phyloP scores from a whole-genome alignment of 305 asterid genomes.

The Caryopteris hybrid region DNA sequence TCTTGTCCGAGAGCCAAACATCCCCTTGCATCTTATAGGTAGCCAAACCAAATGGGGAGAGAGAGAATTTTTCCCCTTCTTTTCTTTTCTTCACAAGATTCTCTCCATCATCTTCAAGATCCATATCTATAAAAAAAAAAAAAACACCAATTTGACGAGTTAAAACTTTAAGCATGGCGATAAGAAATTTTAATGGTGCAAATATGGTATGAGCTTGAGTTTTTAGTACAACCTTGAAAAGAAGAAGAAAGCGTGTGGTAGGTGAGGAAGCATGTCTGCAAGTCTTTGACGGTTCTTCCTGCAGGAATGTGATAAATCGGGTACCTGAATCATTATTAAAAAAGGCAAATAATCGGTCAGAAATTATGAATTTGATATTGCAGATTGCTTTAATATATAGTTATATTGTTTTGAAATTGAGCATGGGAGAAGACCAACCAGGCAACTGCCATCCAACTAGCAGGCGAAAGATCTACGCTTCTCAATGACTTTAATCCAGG shows the following conservation, averaged over 20 bases:
- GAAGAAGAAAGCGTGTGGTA: conserved; percentile 96
- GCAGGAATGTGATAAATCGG: conserved; percentile 97
- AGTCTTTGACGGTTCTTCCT: conserved; percentile 72
- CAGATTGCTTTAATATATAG: not conserved
- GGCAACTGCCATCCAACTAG: conserved; percentile 99
- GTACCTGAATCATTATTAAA: conserved; percentile 54
- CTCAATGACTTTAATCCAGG: conserved; percentile 85
- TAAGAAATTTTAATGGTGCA: too few species aligned
- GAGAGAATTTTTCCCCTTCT: conserved; percentile 54
- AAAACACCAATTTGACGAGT: not conserved
- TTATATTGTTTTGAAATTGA: not conserved
- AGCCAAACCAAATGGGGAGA: conserved; percentile 85
- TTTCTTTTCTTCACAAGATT: conserved; percentile 35
- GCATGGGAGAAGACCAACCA: conserved; percentile 45
- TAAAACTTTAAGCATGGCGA: too few species aligned
- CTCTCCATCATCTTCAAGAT: conserved; percentile 41
- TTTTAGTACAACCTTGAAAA: conserved; percentile 61
- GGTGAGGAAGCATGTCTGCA: conserved; percentile 93
- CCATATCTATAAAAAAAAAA: conserved; percentile 37
- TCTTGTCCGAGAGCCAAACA: conserved; percentile 66
- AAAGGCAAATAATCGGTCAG: conserved; percentile 5
- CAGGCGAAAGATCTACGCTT: conserved; percentile 98
- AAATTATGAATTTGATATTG: not conserved
- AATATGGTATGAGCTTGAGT: too few species aligned
- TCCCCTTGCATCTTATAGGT: conserved; percentile 88